Percentiles rank a stretch among this genome's conserved stretches.
These are phyloP conservation scores for Royoungia palumana DNA, from an alignment of 768 basidiomycete species.

Conservation along the genomic window DNA sequence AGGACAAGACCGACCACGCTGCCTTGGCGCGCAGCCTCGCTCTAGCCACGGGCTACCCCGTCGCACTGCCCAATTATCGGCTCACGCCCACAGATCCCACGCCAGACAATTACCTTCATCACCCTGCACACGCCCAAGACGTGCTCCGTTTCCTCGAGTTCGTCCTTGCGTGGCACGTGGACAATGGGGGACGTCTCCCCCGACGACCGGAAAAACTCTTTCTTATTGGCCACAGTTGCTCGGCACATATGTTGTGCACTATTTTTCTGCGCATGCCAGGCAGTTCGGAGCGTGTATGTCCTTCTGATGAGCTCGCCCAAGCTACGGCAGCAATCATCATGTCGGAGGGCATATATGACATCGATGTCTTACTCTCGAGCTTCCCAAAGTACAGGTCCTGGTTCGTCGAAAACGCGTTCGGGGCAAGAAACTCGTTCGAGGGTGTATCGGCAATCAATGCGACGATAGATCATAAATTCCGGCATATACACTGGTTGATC, in stretches of 20 bases:
- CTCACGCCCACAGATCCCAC: conserved; percentile 50
- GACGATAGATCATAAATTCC: conserved; percentile 32
- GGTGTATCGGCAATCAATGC: conserved; percentile 45
- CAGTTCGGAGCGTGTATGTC: conserved; percentile 34
- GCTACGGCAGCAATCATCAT: conserved; percentile 54
- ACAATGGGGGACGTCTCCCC: conserved; percentile 14
- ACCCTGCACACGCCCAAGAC: conserved; percentile 73
- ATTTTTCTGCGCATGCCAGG: conserved; percentile 56
- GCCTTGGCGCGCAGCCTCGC: conserved; percentile 53
- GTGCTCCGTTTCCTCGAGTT: conserved; percentile 59
- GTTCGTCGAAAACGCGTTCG: conserved; percentile 71
- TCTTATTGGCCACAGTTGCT: conserved; percentile 77
- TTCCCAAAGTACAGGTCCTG: conserved; percentile 67
- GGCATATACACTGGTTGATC: conserved; percentile 59
- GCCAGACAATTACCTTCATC: conserved; percentile 41
- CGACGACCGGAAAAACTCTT: conserved; percentile 46
- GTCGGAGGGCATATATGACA: conserved; percentile 78
- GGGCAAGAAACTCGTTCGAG: conserved; percentile 44
- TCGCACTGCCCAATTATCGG: conserved; percentile 77
- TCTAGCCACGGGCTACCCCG: conserved; percentile 46
- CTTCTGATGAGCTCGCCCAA: conserved; percentile 39
- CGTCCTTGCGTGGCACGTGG: conserved; percentile 42
- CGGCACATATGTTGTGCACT: conserved; percentile 75
- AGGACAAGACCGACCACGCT: conserved; percentile 65
- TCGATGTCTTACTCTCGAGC: conserved; percentile 56